Base-by-base conservation (phyloP, 2,329 filamentous ascomycete species). In the Lomentospora prolificans region DNA sequence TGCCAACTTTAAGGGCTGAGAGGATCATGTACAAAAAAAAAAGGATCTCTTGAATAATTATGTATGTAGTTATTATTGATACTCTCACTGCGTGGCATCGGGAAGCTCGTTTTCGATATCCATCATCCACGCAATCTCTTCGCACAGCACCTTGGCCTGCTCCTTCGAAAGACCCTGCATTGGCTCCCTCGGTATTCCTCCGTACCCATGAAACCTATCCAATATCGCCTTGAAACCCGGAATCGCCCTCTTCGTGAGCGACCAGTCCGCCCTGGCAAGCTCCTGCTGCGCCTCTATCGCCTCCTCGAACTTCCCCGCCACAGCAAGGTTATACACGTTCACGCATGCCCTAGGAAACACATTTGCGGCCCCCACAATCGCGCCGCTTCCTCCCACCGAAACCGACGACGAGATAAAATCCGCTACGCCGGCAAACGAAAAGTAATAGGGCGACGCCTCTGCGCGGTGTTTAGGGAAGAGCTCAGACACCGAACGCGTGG, bases 181-280 rank as follows among this genome's bases (percentile, higher is more conserved):
- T 50, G 79, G 79, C 61, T 72, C 75, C 57, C 79, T 70, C 28
- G 74, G 75, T 60, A 71, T 74, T 2, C 74, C 81, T 33, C 79
- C 81, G 63, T 85, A 85, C 3, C 78, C 79, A 60, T 75, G 78
- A 64, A 78, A 78, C 7, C 55, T 36, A 5, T 57, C 55, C 33
- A 63, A 55, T 10, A 61, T 59, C 3, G 59, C 59, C 56, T 63
- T 61, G 58, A 61, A 61, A 5, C 61, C 61, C 6, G 61, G 61
- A 22, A 63, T 59, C 3, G 61, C 61, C 17, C 61, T 22, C 51
- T 60, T 63, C 4, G 61, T 63, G 44, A 63, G 48, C n/a, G 55
- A 57, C 61, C 60, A 63, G 51, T 63, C 61, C 8, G 60, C 60
- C 19, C 19, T 48, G 3, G 60, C 59, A 4, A 62, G 58, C 36